These are phyloP conservation scores for Mycena crocata DNA, from an alignment of 768 basidiomycete species.

Conservation along the genomic window DNA sequence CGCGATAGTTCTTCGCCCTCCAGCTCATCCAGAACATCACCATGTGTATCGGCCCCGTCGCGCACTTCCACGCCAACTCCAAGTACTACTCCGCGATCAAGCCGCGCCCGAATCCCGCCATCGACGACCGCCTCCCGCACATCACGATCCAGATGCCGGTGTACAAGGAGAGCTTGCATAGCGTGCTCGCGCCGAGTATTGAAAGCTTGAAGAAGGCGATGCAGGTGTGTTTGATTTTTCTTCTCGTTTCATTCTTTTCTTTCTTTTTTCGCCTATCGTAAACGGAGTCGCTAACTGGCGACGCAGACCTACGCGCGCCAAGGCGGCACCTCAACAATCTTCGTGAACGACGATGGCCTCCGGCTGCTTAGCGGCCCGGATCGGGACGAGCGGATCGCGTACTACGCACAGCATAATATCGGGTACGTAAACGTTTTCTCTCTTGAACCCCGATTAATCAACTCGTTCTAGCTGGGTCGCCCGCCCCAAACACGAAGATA, in stretches of 20 bases:
- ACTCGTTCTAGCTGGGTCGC: constrained; percentile 88
- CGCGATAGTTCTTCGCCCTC: constrained; percentile 76
- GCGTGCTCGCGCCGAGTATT: constrained; percentile 80
- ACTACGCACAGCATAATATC: constrained; percentile 79
- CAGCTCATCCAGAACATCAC: constrained; percentile 76
- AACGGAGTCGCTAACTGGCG: too few species aligned
- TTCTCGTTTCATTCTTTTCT: too few species aligned
- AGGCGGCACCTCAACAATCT: constrained; percentile 81
- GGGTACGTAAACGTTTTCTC: too few species aligned
- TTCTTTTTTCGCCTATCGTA: too few species aligned
- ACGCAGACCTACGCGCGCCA: constrained; percentile 91
- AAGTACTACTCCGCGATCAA: constrained; percentile 81
- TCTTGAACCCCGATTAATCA: too few species aligned
- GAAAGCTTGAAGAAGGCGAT: constrained; percentile 83
- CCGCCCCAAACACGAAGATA: constrained; percentile 71
- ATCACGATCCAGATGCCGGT: constrained; percentile 88
- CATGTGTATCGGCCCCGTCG: constrained; percentile 84
- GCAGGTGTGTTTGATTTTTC: too few species aligned
- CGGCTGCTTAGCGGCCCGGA: constrained; percentile 66
- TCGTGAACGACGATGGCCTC: constrained; percentile 86
- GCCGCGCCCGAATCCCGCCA: constrained; percentile 59
- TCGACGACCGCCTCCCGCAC: constrained; percentile 74
- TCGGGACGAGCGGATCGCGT: constrained; percentile 71
- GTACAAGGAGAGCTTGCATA: constrained; percentile 81
- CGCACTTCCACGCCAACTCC: constrained; percentile 82